phyloP scores from a whole-genome alignment of 768 basidiomycete species.

The Leucocoprinus birnbaumii region DNA sequence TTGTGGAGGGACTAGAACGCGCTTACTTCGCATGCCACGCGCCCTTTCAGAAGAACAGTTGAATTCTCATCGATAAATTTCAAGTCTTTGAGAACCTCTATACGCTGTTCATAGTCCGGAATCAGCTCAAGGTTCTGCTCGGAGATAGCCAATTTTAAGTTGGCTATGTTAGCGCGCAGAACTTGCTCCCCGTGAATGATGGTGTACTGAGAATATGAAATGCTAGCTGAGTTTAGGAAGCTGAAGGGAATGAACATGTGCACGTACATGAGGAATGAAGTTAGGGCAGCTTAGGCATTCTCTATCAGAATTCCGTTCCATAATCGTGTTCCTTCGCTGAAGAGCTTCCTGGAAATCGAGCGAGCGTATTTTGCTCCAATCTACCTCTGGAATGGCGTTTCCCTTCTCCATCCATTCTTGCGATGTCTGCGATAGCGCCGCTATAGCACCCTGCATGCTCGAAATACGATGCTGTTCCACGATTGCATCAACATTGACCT shows the following conservation, averaged over 20 bases:
- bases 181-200: constrained; percentile 73
- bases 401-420: constrained; percentile 50
- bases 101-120: constrained; percentile 95
- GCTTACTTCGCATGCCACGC: constrained; percentile 94
- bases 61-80: constrained; percentile 95
- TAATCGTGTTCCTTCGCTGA: constrained; percentile 50
- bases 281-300: constrained; percentile 59
- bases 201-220: constrained; percentile 56
- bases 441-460: constrained; percentile 54
- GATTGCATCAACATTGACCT: constrained; percentile 74
- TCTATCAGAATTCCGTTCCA: constrained; percentile 36
- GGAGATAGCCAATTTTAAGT: constrained; percentile 82
- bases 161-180: constrained; percentile 69
- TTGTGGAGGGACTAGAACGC: background rate
- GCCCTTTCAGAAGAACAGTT: constrained; percentile 92
- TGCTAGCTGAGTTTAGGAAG: background rate
- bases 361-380: constrained; percentile 80
- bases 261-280: constrained; percentile 75
- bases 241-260: background rate
- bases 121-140: constrained; percentile 96
- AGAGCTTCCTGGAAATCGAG: constrained; percentile 90
- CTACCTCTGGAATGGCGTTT: constrained; percentile 64
- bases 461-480: constrained; percentile 63
- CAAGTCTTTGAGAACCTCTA: constrained; percentile 86
- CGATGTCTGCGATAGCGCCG: constrained; percentile 45